Evolutionary conservation across 1,284 basidiomycete genomes (phyloP).

Genomic region (Ganoderma lingzhi): DNA sequence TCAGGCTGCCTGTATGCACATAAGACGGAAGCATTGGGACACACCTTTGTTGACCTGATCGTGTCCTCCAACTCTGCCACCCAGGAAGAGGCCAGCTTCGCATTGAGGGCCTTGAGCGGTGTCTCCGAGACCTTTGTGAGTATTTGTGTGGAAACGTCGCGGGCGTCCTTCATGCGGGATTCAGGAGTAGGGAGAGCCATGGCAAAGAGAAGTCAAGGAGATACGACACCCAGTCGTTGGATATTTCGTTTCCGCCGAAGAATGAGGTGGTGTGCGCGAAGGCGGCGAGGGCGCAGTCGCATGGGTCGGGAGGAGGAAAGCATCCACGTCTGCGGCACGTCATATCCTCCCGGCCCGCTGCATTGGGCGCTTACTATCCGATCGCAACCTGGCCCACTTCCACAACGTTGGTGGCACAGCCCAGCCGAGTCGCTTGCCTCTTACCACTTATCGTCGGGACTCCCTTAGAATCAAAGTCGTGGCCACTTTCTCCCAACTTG

Average conservation of each 20-base stretch:
- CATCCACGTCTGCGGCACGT: slow-evolving; percentile 14
- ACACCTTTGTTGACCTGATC: slow-evolving; percentile 74
- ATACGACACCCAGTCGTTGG: too few species aligned
- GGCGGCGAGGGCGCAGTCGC: not conserved
- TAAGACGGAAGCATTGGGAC: not conserved
- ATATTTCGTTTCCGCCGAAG: not conserved
- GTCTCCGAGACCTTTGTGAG: slow-evolving; percentile 73
- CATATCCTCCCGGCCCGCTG: slow-evolving; percentile 22
- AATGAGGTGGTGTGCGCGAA: not conserved
- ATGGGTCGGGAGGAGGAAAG: slow-evolving; percentile 8
- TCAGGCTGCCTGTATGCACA: slow-evolving; percentile 1
- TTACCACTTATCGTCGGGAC: too few species aligned
- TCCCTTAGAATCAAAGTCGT: not conserved
- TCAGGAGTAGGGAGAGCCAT: slow-evolving; percentile 77
- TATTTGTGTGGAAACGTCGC: slow-evolving; percentile 73
- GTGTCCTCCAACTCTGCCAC: slow-evolving; percentile 72
- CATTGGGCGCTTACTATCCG: not conserved
- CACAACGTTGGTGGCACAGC: not conserved
- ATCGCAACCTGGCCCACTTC: too few species aligned
- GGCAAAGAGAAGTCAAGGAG: not conserved
- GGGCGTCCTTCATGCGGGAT: slow-evolving; percentile 62
- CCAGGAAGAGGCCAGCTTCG: slow-evolving; percentile 71
- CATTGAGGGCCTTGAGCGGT: slow-evolving; percentile 61
- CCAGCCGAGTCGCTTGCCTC: too few species aligned
- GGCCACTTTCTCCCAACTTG: too few species aligned